phyloP scores from a whole-genome alignment of 2,329 filamentous ascomycete species.

The Aureobasidium subglaciale region DNA sequence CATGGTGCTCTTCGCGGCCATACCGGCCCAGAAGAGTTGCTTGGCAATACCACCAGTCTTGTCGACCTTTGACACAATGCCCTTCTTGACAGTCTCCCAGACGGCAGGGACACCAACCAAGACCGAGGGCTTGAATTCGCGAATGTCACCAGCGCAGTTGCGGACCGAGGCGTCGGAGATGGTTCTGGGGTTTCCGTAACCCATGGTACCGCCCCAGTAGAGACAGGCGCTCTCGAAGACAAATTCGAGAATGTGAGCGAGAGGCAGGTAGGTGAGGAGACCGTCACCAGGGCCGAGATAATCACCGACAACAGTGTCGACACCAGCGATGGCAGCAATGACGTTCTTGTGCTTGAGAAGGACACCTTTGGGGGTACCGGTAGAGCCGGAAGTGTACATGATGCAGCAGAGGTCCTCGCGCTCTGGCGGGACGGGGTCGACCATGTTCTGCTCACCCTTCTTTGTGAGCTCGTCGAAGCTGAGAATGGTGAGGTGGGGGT shows the following conservation, averaged over 20 bases:
- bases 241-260: slow-evolving; percentile 95
- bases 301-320: slow-evolving; percentile 68
- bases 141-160: slow-evolving; percentile 90
- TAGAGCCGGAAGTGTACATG: slow-evolving; percentile 81
- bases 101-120: slow-evolving; percentile 92
- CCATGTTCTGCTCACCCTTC: slow-evolving; percentile 57
- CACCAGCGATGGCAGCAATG: slow-evolving; percentile 74
- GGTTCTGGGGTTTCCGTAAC: slow-evolving; percentile 86
- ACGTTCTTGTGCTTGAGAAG: slow-evolving; percentile 74
- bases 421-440: slow-evolving; percentile 63
- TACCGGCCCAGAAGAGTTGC: slow-evolving; percentile 69
- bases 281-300: slow-evolving; percentile 71
- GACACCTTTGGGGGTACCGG: slow-evolving; percentile 82
- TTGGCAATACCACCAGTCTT: slow-evolving; percentile 60
- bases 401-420: slow-evolving; percentile 75
- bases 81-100: slow-evolving; percentile 97
- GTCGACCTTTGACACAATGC: slow-evolving; percentile 73
- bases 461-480: slow-evolving; percentile 51
- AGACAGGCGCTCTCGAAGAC: slow-evolving; percentile 88
- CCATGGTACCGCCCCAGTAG: slow-evolving; percentile 84
- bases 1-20: slow-evolving; percentile 55
- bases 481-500: slow-evolving; percentile 46
- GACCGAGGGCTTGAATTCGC: slow-evolving; percentile 80
- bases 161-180: slow-evolving; percentile 78
- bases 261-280: slow-evolving; percentile 83